A percentile compares a stretch with the other conserved stretches of the same genome.
Evolutionary conservation across 2,329 filamentous ascomycete genomes (phyloP).

Genomic region (Pestalotiopsis sp.): DNA sequence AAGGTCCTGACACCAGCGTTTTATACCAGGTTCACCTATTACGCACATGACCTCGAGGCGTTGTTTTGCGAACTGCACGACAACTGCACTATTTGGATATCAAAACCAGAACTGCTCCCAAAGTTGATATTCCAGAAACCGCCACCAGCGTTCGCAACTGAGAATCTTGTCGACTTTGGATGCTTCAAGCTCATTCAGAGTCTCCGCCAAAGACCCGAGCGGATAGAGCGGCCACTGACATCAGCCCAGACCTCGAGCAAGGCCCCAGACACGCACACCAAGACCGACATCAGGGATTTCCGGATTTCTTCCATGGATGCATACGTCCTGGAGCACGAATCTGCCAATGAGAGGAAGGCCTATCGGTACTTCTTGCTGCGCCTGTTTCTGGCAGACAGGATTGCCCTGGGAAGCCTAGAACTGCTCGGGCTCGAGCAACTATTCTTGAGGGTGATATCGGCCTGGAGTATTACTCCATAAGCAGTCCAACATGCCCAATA

Average conservation of each 20-base stretch:
- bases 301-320: slow-evolving; percentile 54
- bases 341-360: slow-evolving; percentile 23
- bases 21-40: slow-evolving; percentile 66
- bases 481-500: background rate
- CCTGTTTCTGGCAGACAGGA: slow-evolving; percentile 46
- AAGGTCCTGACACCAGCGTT: slow-evolving; percentile 65
- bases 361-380: slow-evolving; percentile 42
- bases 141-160: slow-evolving; percentile 34
- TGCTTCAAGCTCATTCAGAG: slow-evolving; percentile 46
- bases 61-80: slow-evolving; percentile 62
- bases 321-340: slow-evolving; percentile 40
- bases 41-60: slow-evolving; percentile 62
- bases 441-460: slow-evolving; percentile 32
- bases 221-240: slow-evolving; percentile 42
- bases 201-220: slow-evolving; percentile 43
- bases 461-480: slow-evolving; percentile 28
- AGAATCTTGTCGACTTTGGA: slow-evolving; percentile 38
- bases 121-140: slow-evolving; percentile 44
- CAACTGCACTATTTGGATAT: slow-evolving; percentile 59
- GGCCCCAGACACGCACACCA: slow-evolving; percentile 13
- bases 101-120: slow-evolving; percentile 53
- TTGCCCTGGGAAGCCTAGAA: slow-evolving; percentile 37
- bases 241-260: slow-evolving; percentile 31
- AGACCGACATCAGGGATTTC: slow-evolving; percentile 47
- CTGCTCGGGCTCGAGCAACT: slow-evolving; percentile 35